Evolutionary conservation across 2,329 filamentous ascomycete species (phyloP), one percentile per base, ranked within the genome.

Genomic region (Colletotrichum abscissum): DNA sequence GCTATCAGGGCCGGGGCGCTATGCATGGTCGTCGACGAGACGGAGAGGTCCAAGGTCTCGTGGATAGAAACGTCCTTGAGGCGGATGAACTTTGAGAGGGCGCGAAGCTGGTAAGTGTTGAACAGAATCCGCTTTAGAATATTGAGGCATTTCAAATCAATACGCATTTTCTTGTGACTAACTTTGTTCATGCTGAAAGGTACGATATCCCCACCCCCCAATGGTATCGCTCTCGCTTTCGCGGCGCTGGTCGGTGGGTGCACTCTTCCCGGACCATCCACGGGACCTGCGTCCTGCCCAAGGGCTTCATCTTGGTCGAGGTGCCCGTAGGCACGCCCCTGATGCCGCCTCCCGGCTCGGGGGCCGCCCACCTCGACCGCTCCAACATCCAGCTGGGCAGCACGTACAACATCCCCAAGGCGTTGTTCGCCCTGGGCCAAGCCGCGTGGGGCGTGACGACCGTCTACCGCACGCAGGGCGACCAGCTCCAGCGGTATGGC

Each of bases 401-500:
- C 62, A 73, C 54, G 8, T 77, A 78, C 67, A 77, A 76, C 59
- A 33, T 75, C 9, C 59, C 74, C 1, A 75, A 76, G 24, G 58
- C 57, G 14, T 26, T 79, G 2, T 72, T 78, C 30, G 69, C 72
- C 1, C 22, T 78, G 8, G 63, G 75, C 4, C 79, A 80, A 62
- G 74, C 77, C 7, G 30, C 76, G 19, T 79, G 67, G 63, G 76
- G 73, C 8, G 35, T 68, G 16, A 55, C 66, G 5, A 79, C 77
- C 11, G 58, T 80, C 8, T 78, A 79, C 64, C 69, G 74, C 6
- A 68, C 76, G 9, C 70, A 76, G 19, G 78, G 70, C 55, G 74
- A 77, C 74, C 79, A 78, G 68, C 60, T 81, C 55, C 57, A 76
- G 4, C 60, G 52, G 8, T 80, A 78, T 38, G 80, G 80, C 35